Evolutionary conservation across 129 eudicot species (phyloP).

Genomic region (Escallonia rubra): DNA sequence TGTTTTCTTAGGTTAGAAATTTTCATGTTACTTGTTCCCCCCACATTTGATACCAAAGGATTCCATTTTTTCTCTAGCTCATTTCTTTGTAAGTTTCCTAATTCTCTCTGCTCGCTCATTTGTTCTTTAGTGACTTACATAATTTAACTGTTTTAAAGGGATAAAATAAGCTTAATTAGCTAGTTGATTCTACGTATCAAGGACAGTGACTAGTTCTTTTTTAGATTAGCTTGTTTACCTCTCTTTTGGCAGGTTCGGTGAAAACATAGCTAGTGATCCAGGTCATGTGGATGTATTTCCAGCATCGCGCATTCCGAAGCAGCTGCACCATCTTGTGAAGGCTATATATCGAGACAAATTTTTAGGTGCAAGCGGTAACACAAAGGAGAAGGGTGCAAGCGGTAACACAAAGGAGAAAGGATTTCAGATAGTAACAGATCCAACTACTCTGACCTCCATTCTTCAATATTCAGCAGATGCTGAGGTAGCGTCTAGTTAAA

Average conservation of each 20-base stretch:
- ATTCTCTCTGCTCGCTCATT: too few species aligned
- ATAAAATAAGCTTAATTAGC: too few species aligned
- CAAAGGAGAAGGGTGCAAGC: conserved; percentile 56
- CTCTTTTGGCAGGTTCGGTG: conserved; percentile 54
- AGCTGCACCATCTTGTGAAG: conserved; percentile 61
- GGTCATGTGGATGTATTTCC: conserved; percentile 95
- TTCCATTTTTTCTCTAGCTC: too few species aligned
- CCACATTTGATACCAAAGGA: too few species aligned
- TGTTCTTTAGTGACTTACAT: too few species aligned
- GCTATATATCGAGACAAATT: conserved; percentile 49
- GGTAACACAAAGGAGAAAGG: conserved; percentile 57
- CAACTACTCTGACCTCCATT: conserved; percentile 48
- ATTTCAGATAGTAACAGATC: conserved; percentile 64
- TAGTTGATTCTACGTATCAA: too few species aligned
- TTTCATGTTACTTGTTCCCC: too few species aligned
- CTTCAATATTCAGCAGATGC: conserved; percentile 73
- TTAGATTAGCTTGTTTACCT: too few species aligned
- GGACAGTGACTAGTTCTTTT: too few species aligned
- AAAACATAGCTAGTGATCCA: conserved; percentile 79
- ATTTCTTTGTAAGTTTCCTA: too few species aligned
- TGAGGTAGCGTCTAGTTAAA: conserved; percentile 40
- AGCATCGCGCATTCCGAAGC: conserved; percentile 68
- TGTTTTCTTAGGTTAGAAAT: too few species aligned
- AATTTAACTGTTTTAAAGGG: too few species aligned
- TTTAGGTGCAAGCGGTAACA: conserved; percentile 16